Evolutionary conservation across 192 early-diverging fungal species (phyloP), one percentile per base, ranked within the genome.

Genomic region (Linnemannia schmuckeri): DNA sequence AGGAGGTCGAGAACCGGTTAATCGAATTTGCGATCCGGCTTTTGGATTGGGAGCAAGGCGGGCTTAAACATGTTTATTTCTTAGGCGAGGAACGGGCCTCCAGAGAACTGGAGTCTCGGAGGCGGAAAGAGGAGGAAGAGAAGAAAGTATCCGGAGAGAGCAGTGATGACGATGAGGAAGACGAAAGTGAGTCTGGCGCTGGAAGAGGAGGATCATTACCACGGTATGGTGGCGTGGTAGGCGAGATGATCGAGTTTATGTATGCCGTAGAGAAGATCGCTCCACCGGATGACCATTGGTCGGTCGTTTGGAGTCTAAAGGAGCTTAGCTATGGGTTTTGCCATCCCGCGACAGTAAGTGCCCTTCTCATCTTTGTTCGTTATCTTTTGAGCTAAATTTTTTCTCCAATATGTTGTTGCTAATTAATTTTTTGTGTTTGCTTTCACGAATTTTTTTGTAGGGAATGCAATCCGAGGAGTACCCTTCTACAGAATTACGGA

Each of bases 1-100:
- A 87, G 41, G 54, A 75, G 0, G 57, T 87, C 1, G 85, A 87
- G 20, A 38, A 41, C 2, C 46, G 63, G 6, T 37, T 87, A 33
- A 81, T 87, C 8, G 79, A 81, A 72, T 87, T 87, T 70, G 85
- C 85, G 20, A 87, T 87, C 38, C 85, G 85, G 49, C 77, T 87
- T 37, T 49, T 87, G 27, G 85, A 87, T 63, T 87, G 85, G 85
- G 85, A 87, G 40, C 73, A 85, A 42, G 83, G 83, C 1, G 83
- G 83, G 10, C 54, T 85, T 74, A 85, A 80, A 20, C 71, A 69
- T 3, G 68, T 6, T 6, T 85, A 85, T 41, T 85, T 85, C 33
- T 37, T 85, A 44, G 83, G 83, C 3, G 54, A 80, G 38, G 85
- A 74, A 3, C 38, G 85, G 42, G 76, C 80, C 33, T 61, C 35